phyloP scores from a whole-genome alignment of 1,284 basidiomycete species.

The Kwoniella shivajii region DNA sequence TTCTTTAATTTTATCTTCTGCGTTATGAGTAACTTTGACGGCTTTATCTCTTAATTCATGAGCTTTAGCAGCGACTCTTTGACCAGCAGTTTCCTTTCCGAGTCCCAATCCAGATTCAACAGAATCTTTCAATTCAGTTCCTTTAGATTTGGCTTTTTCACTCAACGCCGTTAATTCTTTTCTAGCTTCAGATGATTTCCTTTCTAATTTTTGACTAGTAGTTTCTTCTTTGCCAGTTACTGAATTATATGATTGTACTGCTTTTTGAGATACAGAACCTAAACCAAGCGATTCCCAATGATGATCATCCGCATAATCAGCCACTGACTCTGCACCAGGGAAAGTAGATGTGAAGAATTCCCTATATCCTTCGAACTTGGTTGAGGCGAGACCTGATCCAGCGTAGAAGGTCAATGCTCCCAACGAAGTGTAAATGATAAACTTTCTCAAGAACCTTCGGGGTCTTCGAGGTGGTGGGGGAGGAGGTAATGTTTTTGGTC shows the following conservation, averaged over 20 bases:
- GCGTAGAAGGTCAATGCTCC: conserved; percentile 56
- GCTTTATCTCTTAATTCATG: conserved; percentile 38
- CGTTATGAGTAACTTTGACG: conserved; percentile 30
- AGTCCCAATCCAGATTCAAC: too few relatives aligned
- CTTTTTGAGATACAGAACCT: conserved; percentile 64
- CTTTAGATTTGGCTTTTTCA: conserved; percentile 34
- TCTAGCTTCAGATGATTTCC: conserved; percentile 55
- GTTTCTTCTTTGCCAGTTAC: conserved; percentile 55
- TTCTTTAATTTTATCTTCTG: conserved; percentile 33
- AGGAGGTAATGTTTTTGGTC: conserved; percentile 24
- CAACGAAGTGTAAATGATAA: conserved; percentile 54
- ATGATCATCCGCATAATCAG: conserved; percentile 77
- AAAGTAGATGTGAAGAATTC: conserved; percentile 60
- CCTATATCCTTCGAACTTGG: conserved; percentile 55
- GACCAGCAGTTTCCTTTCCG: conserved; percentile 15
- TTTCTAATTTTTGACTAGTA: conserved; percentile 39
- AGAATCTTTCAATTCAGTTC: conserved; percentile 11
- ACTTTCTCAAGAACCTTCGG: conserved; percentile 43
- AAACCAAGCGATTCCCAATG: conserved; percentile 64
- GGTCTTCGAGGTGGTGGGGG: conserved; percentile 28
- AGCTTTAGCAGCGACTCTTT: conserved; percentile 33
- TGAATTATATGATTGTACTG: conserved; percentile 49
- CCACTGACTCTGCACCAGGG: conserved; percentile 66
- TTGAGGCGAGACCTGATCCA: conserved; percentile 53
- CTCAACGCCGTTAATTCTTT: conserved; percentile 52